Base-by-base conservation (phyloP, 2,329 filamentous ascomycete genomes). In the Fusarium sp. region DNA sequence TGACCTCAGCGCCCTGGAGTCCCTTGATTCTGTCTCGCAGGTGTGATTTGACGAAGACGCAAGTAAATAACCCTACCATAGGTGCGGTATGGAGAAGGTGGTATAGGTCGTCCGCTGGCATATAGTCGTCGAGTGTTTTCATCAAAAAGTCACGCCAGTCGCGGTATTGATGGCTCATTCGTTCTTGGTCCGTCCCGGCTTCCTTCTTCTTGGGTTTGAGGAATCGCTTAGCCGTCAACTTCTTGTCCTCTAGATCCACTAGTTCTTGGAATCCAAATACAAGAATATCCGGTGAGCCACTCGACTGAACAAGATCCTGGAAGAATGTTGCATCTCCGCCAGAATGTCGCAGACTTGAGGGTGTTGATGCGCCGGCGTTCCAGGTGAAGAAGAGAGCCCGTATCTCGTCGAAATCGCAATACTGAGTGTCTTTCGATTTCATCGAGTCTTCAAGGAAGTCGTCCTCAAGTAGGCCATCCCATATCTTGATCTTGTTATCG, bases 201-300 rank as follows among this genome's bases (percentile, higher is more conserved):
- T 92, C 89, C 74, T 93, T 92, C 76, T 97, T 97, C 78, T 96
- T 96, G 71, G 92, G 93, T 75, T 94, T 96, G 76, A 98, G 90
- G 71, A 98, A 89, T 56, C 92, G 93, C 80, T 96, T 97, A n/a
- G 96, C 96, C 22, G 95, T 98, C 50, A 96, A 92, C 71, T 94
- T 96, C 82, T 98, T 98, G 80, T 99, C 93, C 78, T 99, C 96
- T 9, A 99, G 84, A 75, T 99, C 96, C 6, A 99, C 96, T n/a
- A 99, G 85, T 79, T 99, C 96, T 78, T 99, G 96, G 78, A 99
- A 99, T 2, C 94, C 95, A 82, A 99, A 99, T 1, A 98, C 88
- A 4, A 98, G 81, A 49, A 99, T 94, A 71, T 98, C 96, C 0
- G 96, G 93, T 9, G 91, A 89, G 39, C 90, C 87, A 65, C 91